Percentiles rank a stretch among this genome's conserved stretches.
Conservation (phyloP, 2,329 filamentous ascomycete species). For the Sarocladium brachiariae region DNA sequence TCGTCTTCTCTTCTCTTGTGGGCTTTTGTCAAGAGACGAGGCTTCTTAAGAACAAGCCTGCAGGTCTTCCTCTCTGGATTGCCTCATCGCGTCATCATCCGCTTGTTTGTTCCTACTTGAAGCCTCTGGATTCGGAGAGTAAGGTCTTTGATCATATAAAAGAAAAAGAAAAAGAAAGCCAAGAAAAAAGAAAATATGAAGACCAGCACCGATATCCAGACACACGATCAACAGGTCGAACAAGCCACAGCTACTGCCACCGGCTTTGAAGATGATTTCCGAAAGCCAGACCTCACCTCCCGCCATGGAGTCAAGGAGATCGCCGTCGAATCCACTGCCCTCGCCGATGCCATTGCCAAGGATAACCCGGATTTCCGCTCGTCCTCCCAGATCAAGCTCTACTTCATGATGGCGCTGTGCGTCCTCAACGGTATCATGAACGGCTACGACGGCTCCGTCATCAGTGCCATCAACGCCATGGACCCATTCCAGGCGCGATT, state of each 20-base stretch:
- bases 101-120: too few species aligned
- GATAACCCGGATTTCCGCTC: constrained; percentile 15
- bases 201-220: constrained; percentile 5
- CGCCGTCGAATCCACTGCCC: constrained; percentile 15
- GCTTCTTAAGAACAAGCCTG: too few species aligned
- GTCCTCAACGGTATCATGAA: constrained; percentile 14
- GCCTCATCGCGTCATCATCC: too few species aligned
- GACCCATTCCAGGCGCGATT: constrained; percentile 14
- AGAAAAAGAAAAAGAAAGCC: too few species aligned
- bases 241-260: constrained; percentile 9
- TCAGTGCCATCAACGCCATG: constrained; percentile 16
- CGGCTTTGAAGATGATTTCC: constrained; percentile 10
- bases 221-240: constrained; percentile 11
- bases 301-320: constrained; percentile 12
- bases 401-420: constrained; percentile 16
- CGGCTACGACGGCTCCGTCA: constrained; percentile 14
- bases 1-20: too few species aligned
- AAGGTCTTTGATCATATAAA: too few species aligned
- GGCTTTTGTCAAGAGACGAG: too few species aligned
- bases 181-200: constrained; percentile 3
- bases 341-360: constrained; percentile 17
- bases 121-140: too few species aligned
- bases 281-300: background rate
- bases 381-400: constrained; percentile 12
- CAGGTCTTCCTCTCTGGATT: too few species aligned